Percentiles rank a stretch among this genome's conserved stretches.
These are phyloP conservation scores for Bimuria novae-zelandiae DNA, from an alignment of 2,329 filamentous ascomycete species.

Conservation along the genomic window DNA sequence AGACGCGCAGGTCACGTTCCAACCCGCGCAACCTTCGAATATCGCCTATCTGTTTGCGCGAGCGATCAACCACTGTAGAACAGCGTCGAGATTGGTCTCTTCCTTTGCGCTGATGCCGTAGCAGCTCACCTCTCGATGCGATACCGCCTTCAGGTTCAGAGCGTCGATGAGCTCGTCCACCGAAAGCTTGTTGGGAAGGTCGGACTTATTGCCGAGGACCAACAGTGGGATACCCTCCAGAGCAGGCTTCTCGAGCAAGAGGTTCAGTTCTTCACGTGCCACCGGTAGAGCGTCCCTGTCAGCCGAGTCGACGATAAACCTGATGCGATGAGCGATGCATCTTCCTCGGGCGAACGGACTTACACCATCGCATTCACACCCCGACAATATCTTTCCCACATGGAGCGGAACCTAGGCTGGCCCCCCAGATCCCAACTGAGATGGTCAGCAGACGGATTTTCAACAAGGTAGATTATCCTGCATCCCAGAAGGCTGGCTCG, in stretches of 20 bases:
- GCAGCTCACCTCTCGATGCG: slow-evolving; percentile 92
- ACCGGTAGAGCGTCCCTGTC: slow-evolving; percentile 79
- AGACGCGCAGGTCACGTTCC: slow-evolving; percentile 31
- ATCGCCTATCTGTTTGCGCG: slow-evolving; percentile 62
- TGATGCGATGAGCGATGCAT: slow-evolving; percentile 44
- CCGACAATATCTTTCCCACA: slow-evolving; percentile 99
- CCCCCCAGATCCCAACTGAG: slow-evolving; percentile 91
- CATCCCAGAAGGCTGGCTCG: slow-evolving; percentile 36
- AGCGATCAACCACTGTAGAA: slow-evolving; percentile 94
- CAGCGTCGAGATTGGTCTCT: slow-evolving; percentile 96
- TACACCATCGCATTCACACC: slow-evolving; percentile 96
- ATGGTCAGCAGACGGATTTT: slow-evolving; percentile 41
- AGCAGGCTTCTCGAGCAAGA: slow-evolving; percentile 80
- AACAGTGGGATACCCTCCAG: slow-evolving; percentile 89
- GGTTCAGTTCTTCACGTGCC: slow-evolving; percentile 90
- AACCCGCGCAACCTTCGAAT: slow-evolving; percentile 16
- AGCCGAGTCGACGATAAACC: slow-evolving; percentile 95
- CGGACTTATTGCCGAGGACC: slow-evolving; percentile 96
- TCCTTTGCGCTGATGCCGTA: slow-evolving; percentile 99
- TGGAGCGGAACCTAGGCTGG: slow-evolving; percentile 93
- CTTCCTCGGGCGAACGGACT: slow-evolving; percentile 32
- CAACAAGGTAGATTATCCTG: slow-evolving; percentile 34
- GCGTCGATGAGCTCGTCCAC: slow-evolving; percentile 96
- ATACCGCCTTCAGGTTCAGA: slow-evolving; percentile 86
- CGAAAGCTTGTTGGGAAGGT: slow-evolving; percentile 85